phyloP scores from a whole-genome alignment of 345 rosid species.

The Linum usitatissimum region DNA sequence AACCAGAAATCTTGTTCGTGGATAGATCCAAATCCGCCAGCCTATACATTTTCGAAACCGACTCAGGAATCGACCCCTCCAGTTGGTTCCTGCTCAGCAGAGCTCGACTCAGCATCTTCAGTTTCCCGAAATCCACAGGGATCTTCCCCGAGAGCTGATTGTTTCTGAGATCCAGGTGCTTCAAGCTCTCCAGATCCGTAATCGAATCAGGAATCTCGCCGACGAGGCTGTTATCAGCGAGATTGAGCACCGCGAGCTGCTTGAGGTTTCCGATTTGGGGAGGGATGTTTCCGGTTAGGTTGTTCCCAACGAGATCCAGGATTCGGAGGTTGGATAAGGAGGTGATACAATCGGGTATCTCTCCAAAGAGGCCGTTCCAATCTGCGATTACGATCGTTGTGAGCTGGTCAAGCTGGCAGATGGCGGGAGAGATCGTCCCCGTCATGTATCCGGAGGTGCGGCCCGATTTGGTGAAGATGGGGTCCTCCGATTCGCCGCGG shows the following conservation, averaged over 20 bases:
- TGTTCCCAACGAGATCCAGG: conserved; percentile 71
- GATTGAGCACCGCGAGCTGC: conserved; percentile 51
- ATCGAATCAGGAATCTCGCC: conserved; percentile 59
- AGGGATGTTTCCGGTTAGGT: conserved; percentile 60
- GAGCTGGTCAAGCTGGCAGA: conserved; percentile 54
- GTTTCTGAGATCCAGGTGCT: conserved; percentile 65
- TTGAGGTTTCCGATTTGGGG: conserved; percentile 48
- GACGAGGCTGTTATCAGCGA: conserved; percentile 61
- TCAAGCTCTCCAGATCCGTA: conserved; percentile 45
- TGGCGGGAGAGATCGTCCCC: conserved; percentile 61
- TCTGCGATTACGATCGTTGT: conserved; percentile 56
- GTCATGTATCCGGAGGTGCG: conserved; percentile 62
- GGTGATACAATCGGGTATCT: conserved; percentile 51
- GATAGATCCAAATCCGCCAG: conserved; percentile 80
- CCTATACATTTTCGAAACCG: conserved; percentile 10
- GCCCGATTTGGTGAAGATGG: conserved; percentile 57
- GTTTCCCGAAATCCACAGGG: conserved; percentile 57
- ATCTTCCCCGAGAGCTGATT: conserved; percentile 55
- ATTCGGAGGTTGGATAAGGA: conserved; percentile 53
- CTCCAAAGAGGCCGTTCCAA: conserved; percentile 76
- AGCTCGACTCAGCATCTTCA: conserved; percentile 72
- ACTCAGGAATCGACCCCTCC: too few relatives aligned
- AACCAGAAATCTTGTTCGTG: conserved; percentile 48
- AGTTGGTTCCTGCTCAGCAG: conserved; percentile 61
- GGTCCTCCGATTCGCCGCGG: conserved; percentile 91